Conservation (phyloP, 2,329 filamentous ascomycete species). For the Aureobasidium lini region DNA sequence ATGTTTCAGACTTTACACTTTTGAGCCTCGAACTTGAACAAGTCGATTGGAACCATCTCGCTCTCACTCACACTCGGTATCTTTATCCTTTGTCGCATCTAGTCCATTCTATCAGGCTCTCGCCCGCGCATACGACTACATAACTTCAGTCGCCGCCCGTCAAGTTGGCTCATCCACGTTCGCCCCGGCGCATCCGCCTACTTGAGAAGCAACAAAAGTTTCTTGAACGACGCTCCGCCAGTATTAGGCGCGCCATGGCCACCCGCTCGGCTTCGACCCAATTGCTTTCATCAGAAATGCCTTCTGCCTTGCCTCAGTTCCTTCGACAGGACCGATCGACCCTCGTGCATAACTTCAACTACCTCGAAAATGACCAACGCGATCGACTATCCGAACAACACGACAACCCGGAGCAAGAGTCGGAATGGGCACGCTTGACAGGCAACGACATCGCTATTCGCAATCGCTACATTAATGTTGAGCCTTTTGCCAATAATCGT, state of each 20-base stretch:
- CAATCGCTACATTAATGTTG: constrained; percentile 85
- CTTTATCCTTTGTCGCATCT: background rate
- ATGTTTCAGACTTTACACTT: constrained; percentile 14
- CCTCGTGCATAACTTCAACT: constrained; percentile 52
- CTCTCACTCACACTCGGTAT: background rate
- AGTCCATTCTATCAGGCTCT: background rate
- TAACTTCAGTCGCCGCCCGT: background rate
- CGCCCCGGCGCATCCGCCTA: constrained; percentile 12
- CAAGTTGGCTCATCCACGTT: background rate
- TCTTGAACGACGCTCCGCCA: background rate
- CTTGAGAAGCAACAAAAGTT: constrained; percentile 10
- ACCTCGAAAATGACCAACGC: constrained; percentile 54
- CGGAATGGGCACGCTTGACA: constrained; percentile 52
- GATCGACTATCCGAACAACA: constrained; percentile 36
- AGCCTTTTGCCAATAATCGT: constrained; percentile 81
- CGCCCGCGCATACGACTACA: background rate
- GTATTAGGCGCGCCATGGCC: constrained; percentile 8
- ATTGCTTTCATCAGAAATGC: background rate
- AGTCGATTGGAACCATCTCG: background rate
- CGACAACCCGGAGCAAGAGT: constrained; percentile 33
- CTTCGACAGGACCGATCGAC: constrained; percentile 41
- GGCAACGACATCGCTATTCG: constrained; percentile 52
- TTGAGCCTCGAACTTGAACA: constrained; percentile 12
- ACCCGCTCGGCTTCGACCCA: background rate
- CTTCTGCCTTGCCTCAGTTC: constrained; percentile 41